A percentile compares a stretch with the other conserved stretches of the same genome.
phyloP scores from a whole-genome alignment of 1,139 yeast species.

The Scheffersomyces insectosa region DNA sequence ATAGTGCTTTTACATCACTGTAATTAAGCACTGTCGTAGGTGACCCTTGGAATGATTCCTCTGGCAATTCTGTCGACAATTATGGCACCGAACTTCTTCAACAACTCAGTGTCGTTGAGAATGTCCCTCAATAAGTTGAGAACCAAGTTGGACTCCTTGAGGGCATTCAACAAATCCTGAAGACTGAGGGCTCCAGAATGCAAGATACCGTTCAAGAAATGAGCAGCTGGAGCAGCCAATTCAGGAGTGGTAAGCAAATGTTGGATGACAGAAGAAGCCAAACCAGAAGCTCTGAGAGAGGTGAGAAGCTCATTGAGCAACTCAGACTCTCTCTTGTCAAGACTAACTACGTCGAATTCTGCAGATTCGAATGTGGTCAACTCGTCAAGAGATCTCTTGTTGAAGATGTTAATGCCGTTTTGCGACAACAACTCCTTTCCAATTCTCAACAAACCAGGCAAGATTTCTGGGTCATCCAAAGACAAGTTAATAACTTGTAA shows the following conservation, averaged over 20 bases:
- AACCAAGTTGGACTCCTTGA: constrained; percentile 24
- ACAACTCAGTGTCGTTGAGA: constrained; percentile 19
- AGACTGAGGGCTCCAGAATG: constrained; percentile 25
- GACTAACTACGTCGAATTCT: neutral
- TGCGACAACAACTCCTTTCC: constrained; percentile 24
- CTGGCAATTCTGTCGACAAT: constrained; percentile 18
- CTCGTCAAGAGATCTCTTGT: constrained; percentile 6
- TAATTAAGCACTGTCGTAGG: constrained; percentile 2
- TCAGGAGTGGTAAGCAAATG: constrained; percentile 29
- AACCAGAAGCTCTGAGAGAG: constrained; percentile 32
- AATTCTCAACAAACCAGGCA: constrained; percentile 31
- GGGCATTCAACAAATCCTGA: constrained; percentile 20
- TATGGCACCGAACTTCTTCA: constrained; percentile 19
- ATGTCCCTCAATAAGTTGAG: constrained; percentile 19
- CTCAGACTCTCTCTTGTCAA: constrained; percentile 24
- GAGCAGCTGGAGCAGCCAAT: constrained; percentile 28
- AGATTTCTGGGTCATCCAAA: constrained; percentile 26
- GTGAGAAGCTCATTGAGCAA: constrained; percentile 24
- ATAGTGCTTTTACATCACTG: too few relatives aligned
- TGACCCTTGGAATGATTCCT: constrained; percentile 18
- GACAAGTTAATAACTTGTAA: constrained; percentile 25
- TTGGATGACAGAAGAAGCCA: constrained; percentile 27
- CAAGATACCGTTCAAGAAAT: constrained; percentile 24
- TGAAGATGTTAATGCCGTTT: constrained; percentile 18
- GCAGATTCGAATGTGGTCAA: neutral